phyloP scores from a whole-genome alignment of 2,329 filamentous ascomycete genomes.

The Lasiodiplodia hormozganensis region DNA sequence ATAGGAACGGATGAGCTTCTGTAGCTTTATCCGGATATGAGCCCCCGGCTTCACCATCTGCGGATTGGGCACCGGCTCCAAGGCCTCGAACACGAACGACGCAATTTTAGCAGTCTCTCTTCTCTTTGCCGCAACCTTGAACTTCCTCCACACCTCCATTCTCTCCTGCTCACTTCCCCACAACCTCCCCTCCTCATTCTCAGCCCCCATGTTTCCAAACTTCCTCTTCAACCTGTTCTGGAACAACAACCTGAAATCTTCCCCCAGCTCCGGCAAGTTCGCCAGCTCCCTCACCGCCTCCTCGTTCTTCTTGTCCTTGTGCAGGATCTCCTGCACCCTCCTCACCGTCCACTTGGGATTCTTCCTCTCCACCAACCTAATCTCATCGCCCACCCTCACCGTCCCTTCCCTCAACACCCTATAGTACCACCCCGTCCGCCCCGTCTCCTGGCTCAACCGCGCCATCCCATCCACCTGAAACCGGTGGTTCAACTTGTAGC shows the following conservation, averaged over 20 bases:
- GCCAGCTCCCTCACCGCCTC: conserved; percentile 53
- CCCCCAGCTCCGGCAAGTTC: conserved; percentile 55
- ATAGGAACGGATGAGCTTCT: conserved; percentile 63
- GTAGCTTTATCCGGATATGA: conserved; percentile 64
- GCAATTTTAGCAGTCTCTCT: conserved; percentile 59
- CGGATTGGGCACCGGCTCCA: conserved; percentile 44
- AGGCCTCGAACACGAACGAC: conserved; percentile 61
- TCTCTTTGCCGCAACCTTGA: conserved; percentile 57
- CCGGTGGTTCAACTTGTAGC: conserved; percentile 73
- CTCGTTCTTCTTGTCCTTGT: conserved; percentile 59
- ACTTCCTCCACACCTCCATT: conserved; percentile 46
- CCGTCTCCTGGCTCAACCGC: conserved; percentile 61
- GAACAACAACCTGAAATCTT: conserved; percentile 61
- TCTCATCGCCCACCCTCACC: conserved; percentile 63
- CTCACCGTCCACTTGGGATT: conserved; percentile 69
- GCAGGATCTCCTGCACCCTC: conserved; percentile 67
- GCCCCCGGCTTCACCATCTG: conserved; percentile 54
- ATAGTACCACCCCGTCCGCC: conserved; percentile 72
- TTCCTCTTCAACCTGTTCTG: conserved; percentile 55
- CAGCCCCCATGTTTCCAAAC: conserved; percentile 20
- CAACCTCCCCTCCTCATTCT: conserved; percentile 40
- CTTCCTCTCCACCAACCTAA: conserved; percentile 62
- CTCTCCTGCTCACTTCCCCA: conserved; percentile 38
- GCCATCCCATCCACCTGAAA: conserved; percentile 70
- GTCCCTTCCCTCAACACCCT: conserved; percentile 64